phyloP scores from a whole-genome alignment of 2,329 filamentous ascomycete species.

The Aspergillus sp. region DNA sequence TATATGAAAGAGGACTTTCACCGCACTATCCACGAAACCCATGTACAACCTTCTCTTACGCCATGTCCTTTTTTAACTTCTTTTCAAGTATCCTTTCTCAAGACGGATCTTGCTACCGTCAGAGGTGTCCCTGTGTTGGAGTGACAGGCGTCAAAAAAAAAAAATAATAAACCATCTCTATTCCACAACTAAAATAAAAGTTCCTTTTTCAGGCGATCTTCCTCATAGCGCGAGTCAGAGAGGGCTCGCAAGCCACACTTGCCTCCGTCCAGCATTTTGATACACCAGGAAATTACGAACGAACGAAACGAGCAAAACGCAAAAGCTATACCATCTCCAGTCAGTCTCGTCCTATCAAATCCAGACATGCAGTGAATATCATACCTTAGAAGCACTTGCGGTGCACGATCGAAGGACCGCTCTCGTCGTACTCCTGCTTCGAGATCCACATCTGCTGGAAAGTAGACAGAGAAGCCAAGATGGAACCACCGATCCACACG shows the following conservation, averaged over 20 bases:
- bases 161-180: constrained; percentile 28
- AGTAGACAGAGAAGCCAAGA: constrained; percentile 97
- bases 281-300: constrained; percentile 38
- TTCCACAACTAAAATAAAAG: constrained; percentile 34
- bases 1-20: too few relatives aligned
- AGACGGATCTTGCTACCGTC: constrained; percentile 12
- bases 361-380: background rate
- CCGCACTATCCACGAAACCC: too few relatives aligned
- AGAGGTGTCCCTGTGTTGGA: constrained; percentile 10
- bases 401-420: constrained; percentile 97
- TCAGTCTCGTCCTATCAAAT: background rate
- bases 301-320: constrained; percentile 28
- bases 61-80: too few relatives aligned
- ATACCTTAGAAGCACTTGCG: constrained; percentile 99
- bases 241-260: constrained; percentile 32
- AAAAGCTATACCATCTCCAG: constrained; percentile 8
- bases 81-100: background rate
- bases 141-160: constrained; percentile 13
- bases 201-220: constrained; percentile 37
- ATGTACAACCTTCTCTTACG: too few relatives aligned
- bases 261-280: constrained; percentile 36
- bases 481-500: constrained; percentile 99
- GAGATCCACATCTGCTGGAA: constrained; percentile 99
- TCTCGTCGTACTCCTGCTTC: constrained; percentile 99
- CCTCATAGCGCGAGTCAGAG: constrained; percentile 36